These are phyloP conservation scores for Thalassiosira mediterranea DNA, from an alignment of 352 stramenopile genomes.

Conservation along the genomic window DNA sequence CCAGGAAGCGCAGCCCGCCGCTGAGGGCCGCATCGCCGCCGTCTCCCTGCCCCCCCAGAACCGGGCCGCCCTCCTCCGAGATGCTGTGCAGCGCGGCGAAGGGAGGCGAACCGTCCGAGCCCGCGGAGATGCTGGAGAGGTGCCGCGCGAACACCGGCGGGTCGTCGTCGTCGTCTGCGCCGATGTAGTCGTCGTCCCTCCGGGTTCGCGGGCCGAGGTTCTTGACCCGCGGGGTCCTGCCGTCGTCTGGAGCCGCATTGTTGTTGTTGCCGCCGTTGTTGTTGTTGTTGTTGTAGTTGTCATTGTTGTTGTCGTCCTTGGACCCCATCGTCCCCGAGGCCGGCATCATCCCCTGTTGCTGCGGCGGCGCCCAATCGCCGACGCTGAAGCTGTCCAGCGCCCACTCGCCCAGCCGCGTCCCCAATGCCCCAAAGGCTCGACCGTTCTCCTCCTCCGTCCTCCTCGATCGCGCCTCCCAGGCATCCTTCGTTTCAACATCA, in stretches of 20 bases:
- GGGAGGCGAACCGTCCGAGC: too few species aligned
- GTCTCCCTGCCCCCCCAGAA: too few species aligned
- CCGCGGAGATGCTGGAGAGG: not conserved
- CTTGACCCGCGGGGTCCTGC: too few species aligned
- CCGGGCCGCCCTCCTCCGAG: constrained; percentile 1
- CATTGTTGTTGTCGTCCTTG: too few species aligned
- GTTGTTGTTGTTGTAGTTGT: too few species aligned
- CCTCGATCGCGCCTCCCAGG: constrained; percentile 2
- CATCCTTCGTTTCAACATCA: not conserved
- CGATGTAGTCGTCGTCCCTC: too few species aligned
- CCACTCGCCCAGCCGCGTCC: not conserved
- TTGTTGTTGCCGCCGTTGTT: too few species aligned
- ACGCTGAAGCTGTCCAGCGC: not conserved
- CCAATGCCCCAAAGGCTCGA: constrained; percentile 10
- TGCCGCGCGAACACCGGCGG: not conserved
- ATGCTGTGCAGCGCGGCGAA: not conserved
- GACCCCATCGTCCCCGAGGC: not conserved
- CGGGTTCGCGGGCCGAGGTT: too few species aligned
- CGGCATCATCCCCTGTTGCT: not conserved
- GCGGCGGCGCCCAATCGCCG: not conserved
- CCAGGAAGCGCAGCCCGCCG: too few species aligned
- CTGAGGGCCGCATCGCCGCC: too few species aligned
- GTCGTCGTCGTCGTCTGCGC: too few species aligned
- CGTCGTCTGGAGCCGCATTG: too few species aligned
- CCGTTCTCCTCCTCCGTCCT: not conserved